Evolutionary conservation across 2,329 filamentous ascomycete genomes (phyloP).

Genomic region (Thielaviopsis euricoi): DNA sequence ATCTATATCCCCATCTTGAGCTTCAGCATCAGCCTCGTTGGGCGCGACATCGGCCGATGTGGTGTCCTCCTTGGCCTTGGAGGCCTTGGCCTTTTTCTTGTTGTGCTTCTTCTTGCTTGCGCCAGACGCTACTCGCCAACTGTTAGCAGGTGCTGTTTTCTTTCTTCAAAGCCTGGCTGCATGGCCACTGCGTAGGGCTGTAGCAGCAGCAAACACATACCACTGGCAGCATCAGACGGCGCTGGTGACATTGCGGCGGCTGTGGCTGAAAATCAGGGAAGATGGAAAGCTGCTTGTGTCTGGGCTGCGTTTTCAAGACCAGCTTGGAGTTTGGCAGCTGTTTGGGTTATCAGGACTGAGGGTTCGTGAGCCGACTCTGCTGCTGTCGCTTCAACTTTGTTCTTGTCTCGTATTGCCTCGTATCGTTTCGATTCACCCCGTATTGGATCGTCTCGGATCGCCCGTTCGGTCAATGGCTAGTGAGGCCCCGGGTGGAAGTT

Average conservation of each 20-base stretch:
- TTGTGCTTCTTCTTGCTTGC: conserved; percentile 39
- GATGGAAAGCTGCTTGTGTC: not conserved
- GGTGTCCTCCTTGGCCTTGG: conserved; percentile 27
- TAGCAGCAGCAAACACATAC: not conserved
- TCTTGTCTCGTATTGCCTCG: not conserved
- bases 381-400: not conserved
- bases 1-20: not conserved
- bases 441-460: not conserved
- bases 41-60: not conserved
- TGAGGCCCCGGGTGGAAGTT: not conserved
- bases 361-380: not conserved
- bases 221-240: conserved; percentile 4
- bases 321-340: not conserved
- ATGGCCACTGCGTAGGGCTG: not conserved
- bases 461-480: not conserved
- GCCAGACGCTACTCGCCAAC: conserved; percentile 10
- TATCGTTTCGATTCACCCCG: not conserved
- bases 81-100: conserved; percentile 42
- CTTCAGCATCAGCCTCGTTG: conserved; percentile 19
- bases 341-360: not conserved
- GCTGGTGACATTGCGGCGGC: conserved; percentile 4
- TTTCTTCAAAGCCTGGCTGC: not conserved
- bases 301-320: not conserved
- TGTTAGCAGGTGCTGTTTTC: conserved; percentile 14
- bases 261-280: not conserved